phyloP scores from a whole-genome alignment of 192 early-diverging fungal species.

The Coemansia sp. region DNA sequence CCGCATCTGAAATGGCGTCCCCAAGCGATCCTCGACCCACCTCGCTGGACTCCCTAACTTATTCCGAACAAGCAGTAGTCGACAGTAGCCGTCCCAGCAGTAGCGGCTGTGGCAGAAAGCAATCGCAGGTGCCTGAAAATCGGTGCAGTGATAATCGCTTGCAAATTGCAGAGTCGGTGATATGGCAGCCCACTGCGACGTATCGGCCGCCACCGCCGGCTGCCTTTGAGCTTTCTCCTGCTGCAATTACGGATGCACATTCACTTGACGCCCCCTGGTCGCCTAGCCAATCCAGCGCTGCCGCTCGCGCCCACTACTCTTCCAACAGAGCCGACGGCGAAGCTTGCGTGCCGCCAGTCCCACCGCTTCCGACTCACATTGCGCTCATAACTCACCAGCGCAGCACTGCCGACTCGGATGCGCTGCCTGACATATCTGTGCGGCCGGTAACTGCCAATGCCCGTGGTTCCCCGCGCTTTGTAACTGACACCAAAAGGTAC shows the following conservation, averaged over 20 bases:
- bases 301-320: neutral
- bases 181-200: neutral
- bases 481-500: constrained; percentile 24
- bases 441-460: constrained; percentile 32
- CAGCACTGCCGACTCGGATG: neutral
- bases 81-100: constrained; percentile 41
- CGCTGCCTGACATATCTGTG: neutral
- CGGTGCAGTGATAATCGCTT: neutral
- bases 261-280: neutral
- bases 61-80: constrained; percentile 24
- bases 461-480: constrained; percentile 24
- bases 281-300: neutral
- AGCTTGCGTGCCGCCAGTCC: constrained; percentile 32
- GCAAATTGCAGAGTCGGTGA: neutral
- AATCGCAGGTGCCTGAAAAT: neutral
- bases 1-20: constrained; percentile 7
- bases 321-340: neutral
- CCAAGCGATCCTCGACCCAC: constrained; percentile 29
- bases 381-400: neutral
- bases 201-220: neutral
- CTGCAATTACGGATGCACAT: neutral
- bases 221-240: neutral
- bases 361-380: constrained; percentile 35
- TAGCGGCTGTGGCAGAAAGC: constrained; percentile 18
- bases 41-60: constrained; percentile 38